Evolutionary conservation across 1,284 basidiomycete genomes (phyloP).

Genomic region (Lentinula novae-zelandiae): DNA sequence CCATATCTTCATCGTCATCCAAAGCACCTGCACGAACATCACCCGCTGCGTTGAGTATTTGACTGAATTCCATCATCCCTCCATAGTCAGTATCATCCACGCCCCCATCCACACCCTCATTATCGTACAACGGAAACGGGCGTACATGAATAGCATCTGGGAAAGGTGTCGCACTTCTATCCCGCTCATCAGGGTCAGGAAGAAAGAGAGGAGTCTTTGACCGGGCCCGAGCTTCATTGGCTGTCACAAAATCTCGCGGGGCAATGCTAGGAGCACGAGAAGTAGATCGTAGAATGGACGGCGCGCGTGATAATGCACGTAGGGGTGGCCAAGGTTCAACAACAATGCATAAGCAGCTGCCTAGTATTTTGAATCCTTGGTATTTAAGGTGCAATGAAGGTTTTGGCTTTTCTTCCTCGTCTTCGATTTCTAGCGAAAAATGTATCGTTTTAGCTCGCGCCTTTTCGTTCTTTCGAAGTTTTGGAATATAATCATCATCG

Average conservation of each 20-base stretch:
- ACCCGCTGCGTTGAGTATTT: slow-evolving; percentile 58
- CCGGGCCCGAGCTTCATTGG: slow-evolving; percentile 27
- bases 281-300: slow-evolving; percentile 28
- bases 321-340: slow-evolving; percentile 72
- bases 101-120: slow-evolving; percentile 18
- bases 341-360: slow-evolving; percentile 70
- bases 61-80: slow-evolving; percentile 71
- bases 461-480: background rate
- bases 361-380: slow-evolving; percentile 62
- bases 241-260: slow-evolving; percentile 27
- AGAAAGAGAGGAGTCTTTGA: slow-evolving; percentile 60
- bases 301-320: slow-evolving; percentile 21
- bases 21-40: slow-evolving; percentile 48
- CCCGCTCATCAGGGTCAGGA: slow-evolving; percentile 52
- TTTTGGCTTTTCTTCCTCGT: slow-evolving; percentile 69
- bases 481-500: slow-evolving; percentile 6
- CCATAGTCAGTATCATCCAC: slow-evolving; percentile 42
- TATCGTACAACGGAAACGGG: slow-evolving; percentile 40
- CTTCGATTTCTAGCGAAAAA: slow-evolving; percentile 31
- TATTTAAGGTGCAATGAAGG: slow-evolving; percentile 62
- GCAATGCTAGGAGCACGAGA: slow-evolving; percentile 31
- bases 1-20: slow-evolving; percentile 75
- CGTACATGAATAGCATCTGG: slow-evolving; percentile 23
- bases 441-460: slow-evolving; percentile 10
- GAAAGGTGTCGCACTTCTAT: slow-evolving; percentile 33